Evolutionary conservation across 768 basidiomycete genomes (phyloP).

Genomic region (Naganishia randhawae): DNA sequence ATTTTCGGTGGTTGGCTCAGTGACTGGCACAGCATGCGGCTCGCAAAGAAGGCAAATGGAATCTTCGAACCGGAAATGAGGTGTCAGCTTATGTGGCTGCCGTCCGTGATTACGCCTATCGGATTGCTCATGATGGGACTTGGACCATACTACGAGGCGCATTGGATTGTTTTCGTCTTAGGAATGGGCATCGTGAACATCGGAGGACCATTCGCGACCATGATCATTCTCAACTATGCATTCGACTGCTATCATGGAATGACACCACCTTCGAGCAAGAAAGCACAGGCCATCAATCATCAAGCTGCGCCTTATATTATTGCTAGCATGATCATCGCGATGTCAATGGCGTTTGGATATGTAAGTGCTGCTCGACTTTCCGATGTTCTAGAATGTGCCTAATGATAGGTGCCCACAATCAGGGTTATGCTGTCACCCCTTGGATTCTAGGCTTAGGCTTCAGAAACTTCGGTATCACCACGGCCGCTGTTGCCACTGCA

Average conservation of each 20-base stretch:
- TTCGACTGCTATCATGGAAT: constrained; percentile 33
- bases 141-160: constrained; percentile 32
- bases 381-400: neutral
- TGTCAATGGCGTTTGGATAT: constrained; percentile 14
- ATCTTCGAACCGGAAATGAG: constrained; percentile 33
- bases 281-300: constrained; percentile 24
- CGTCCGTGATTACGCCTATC: constrained; percentile 24
- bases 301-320: constrained; percentile 29
- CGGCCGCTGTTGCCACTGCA: constrained; percentile 27
- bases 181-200: constrained; percentile 26
- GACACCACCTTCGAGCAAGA: constrained; percentile 5
- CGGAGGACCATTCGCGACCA: constrained; percentile 29
- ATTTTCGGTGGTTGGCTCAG: constrained; percentile 26
- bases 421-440: constrained; percentile 33
- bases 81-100: constrained; percentile 29
- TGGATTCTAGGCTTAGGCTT: constrained; percentile 28
- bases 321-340: constrained; percentile 5
- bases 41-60: constrained; percentile 28
- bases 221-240: constrained; percentile 30
- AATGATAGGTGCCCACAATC: neutral
- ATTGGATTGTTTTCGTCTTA: constrained; percentile 35
- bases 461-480: constrained; percentile 25
- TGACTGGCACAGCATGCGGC: constrained; percentile 25
- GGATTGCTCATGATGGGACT: constrained; percentile 34
- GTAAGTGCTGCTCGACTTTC: neutral